Base-by-base conservation (phyloP, 345 rosid genomes). In the Populus alba region DNA sequence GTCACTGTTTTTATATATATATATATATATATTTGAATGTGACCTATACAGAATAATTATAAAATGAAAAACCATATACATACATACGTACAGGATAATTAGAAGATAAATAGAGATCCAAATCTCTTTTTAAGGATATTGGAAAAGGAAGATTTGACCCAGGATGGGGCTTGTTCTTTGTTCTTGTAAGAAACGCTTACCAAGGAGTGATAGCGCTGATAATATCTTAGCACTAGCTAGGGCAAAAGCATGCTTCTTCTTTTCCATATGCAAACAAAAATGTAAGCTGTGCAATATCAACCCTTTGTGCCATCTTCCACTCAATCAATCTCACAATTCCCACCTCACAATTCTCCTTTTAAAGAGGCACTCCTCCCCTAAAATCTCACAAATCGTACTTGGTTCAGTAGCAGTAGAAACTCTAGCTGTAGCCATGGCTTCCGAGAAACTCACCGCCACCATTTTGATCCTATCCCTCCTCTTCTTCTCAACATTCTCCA, bases 271-370 rank as follows among this genome's bases (percentile, higher is more conserved):
- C 82, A 68, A 33, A 76, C 88, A 86, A 88, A 90, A 74, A 23
- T 18, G 61, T 74, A 84, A 66, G 73, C 8, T 66, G 45, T 73
- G 31, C 78, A 74, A 41, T 80, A 77, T 79, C 85, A 78, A 37
- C 79, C 22, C 13, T 81, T 63, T 66, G 17, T 76, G 43, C 70
- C 80, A 81, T 83, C 88, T 77, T 77, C 87, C 89, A 76, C 88
- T 82, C 86, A 76, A 38, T 72, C 79, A 79, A 65, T 66, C 73
- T 38, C 74, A 23, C 79, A 71, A 68, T 71, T 41, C 51, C 76
- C 78, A 71, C 90, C 89, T 78, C 89, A 82, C 82, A 86, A 78
- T 71, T 63, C 37, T 35, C 38, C 88, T 86, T 79, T 85, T 84
- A 81, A 84, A 59, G 7, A 3, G 18, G 25, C 20, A 3, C 33